Conservation (phyloP, 2,329 filamentous ascomycete genomes). For the Arthrobotrys conoides region DNA sequence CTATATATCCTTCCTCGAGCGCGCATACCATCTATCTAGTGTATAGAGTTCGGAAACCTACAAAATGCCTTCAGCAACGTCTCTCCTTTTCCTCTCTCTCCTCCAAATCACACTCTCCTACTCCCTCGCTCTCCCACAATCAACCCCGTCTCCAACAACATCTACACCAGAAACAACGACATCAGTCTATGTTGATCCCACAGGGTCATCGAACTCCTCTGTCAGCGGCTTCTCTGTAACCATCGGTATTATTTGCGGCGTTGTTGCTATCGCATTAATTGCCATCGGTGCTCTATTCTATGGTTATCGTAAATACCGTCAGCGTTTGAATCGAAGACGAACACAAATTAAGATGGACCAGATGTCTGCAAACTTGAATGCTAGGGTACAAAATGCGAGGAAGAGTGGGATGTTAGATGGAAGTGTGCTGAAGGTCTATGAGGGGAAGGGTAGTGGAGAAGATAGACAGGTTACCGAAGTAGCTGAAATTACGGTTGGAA, state of each 20-base stretch:
- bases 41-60: not conserved
- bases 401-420: constrained; percentile 48
- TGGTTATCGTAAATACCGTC: constrained; percentile 54
- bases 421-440: constrained; percentile 53
- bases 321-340: constrained; percentile 37
- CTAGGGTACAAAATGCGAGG: constrained; percentile 51
- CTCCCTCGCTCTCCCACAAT: constrained; percentile 49
- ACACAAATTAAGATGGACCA: constrained; percentile 58
- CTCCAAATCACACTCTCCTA: constrained; percentile 48
- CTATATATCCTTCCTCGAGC: not conserved
- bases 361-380: constrained; percentile 48
- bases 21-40: not conserved
- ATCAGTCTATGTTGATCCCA: constrained; percentile 26
- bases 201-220: constrained; percentile 38
- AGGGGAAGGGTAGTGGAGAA: constrained; percentile 35
- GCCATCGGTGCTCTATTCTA: constrained; percentile 55
- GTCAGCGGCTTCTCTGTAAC: constrained; percentile 34
- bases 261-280: constrained; percentile 46
- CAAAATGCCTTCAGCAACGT: constrained; percentile 37
- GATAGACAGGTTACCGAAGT: constrained; percentile 39
- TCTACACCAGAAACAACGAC: constrained; percentile 26
- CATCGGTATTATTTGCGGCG: constrained; percentile 52
- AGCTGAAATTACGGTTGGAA: constrained; percentile 56
- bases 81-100: constrained; percentile 41
- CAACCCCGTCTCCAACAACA: constrained; percentile 38